Evolutionary conservation across 164 flowering plant species (phyloP), one percentile per base, ranked within the genome.

Genomic region (Magnolia kwangsiensis): DNA sequence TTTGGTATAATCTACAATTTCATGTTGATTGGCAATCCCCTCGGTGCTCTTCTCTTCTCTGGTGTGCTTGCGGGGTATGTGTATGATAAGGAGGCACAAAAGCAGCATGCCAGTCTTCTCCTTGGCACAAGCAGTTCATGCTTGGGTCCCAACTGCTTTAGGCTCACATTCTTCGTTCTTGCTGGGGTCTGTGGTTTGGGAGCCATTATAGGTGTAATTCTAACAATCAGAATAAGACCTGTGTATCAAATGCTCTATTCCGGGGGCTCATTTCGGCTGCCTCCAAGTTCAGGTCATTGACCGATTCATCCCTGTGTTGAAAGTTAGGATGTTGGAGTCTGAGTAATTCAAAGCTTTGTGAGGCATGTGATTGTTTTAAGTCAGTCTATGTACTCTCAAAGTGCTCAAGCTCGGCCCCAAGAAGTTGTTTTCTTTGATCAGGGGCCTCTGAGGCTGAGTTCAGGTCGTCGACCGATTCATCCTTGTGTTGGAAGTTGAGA

Each of bases 191-290:
- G 90, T 69, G 84, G 80, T 23, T n/a, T 90, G 49, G 96, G 97
- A 24, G 70, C 91, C 16, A 2, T 89, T 16, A 69, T 90, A 85
- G 86, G 94, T 82, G 49, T 89, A 2, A 74, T 92, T 67, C 86
- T 94, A 64, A 87, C 92, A 0, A 45, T 78, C 9, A 82, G 97
- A 82, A 85, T 90, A 29, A 84, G 77, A 80, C 94, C 97, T 1
- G 98, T 94, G 63, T 94, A 94, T 76, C 86, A 89, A 73, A 89
- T 90, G 95, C 92, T 94, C 16, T 94, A 92, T 79, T 78, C 92
- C 31, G 91, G 91, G 6, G 95, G 96, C 65, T 94, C 98, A 23
- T 92, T 91, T 72, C 84, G 96, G 50, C 59, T 88, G 74, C 90
- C 91, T 49, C 88, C 79, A 31, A 81, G 78, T 75, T 75, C 88